phyloP scores from a whole-genome alignment of 345 rosid genomes.

The Abelmoschus esculentus region DNA sequence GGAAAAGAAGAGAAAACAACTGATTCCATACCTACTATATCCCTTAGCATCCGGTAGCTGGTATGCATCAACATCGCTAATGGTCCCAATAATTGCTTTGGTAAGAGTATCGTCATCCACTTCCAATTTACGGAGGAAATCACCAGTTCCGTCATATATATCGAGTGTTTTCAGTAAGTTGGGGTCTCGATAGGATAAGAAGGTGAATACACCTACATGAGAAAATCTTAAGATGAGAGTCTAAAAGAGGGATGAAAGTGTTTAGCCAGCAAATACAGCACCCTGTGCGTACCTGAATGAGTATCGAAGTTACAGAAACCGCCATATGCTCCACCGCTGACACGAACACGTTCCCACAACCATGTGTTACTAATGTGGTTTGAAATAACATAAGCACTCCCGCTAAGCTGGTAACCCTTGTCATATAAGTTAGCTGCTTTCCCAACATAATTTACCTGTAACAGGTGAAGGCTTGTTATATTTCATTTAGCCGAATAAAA shows the following conservation, averaged over 20 bases:
- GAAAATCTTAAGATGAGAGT: conserved; percentile 14
- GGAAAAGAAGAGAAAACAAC: not conserved
- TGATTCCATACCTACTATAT: conserved; percentile 69
- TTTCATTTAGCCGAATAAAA: not conserved
- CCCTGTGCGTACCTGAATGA: conserved; percentile 58
- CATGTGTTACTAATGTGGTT: conserved; percentile 81
- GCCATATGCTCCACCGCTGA: conserved; percentile 98
- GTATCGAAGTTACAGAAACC: conserved; percentile 93
- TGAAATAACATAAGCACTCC: conserved; percentile 92
- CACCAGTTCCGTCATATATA: conserved; percentile 75
- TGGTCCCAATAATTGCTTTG: conserved; percentile 93
- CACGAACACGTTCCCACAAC: conserved; percentile 98
- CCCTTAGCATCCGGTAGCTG: conserved; percentile 99
- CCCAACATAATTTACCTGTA: conserved; percentile 93
- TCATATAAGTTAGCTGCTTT: conserved; percentile 79
- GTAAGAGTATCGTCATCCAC: conserved; percentile 78
- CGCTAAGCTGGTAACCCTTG: conserved; percentile 68
- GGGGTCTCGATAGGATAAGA: conserved; percentile 87
- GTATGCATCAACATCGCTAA: conserved; percentile 90
- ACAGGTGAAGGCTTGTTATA: conserved; percentile 2
- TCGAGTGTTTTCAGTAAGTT: conserved; percentile 87
- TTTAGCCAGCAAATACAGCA: not conserved
- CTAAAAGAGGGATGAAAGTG: not conserved
- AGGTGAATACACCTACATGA: conserved; percentile 65
- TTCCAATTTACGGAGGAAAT: conserved; percentile 70